Conservation (phyloP, 73 alveolate species). For the Paraurostyla sp. region DNA sequence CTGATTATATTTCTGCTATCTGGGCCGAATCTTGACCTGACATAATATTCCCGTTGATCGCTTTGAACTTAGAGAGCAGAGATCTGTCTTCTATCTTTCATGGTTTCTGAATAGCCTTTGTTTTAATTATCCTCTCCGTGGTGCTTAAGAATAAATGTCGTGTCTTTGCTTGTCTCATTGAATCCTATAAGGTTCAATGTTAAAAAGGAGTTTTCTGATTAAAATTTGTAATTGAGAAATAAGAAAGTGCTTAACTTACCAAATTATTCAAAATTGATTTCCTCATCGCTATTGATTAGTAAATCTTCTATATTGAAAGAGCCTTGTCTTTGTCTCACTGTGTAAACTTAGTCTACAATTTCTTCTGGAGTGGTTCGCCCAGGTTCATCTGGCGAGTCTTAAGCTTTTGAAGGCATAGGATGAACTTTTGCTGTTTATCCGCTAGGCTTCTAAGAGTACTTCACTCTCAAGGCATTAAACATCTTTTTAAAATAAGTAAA, state of each 20-base stretch:
- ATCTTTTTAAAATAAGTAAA: not conserved
- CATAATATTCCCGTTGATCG: too few relatives aligned
- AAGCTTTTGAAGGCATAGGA: not conserved
- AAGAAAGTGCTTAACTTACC: not conserved
- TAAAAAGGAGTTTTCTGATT: not conserved
- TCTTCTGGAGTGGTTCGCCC: not conserved
- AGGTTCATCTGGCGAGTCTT: not conserved
- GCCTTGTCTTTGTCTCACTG: not conserved
- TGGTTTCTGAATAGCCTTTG: too few relatives aligned
- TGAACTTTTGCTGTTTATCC: not conserved
- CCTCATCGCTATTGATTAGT: conserved; percentile 2
- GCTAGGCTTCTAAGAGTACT: not conserved
- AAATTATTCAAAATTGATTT: not conserved
- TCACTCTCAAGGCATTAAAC: not conserved
- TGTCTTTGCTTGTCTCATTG: too few relatives aligned
- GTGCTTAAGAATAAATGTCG: too few relatives aligned
- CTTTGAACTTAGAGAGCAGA: too few relatives aligned
- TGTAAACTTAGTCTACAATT: not conserved
- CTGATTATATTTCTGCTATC: not conserved
- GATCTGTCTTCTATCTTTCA: too few relatives aligned
- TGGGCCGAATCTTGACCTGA: not conserved
- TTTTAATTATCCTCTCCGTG: too few relatives aligned
- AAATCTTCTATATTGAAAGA: conserved; percentile 13
- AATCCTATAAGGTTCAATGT: not conserved
- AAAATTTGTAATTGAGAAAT: not conserved